Conservation (phyloP, 257 asterid genomes). For the Jaltomata sinuosa region DNA sequence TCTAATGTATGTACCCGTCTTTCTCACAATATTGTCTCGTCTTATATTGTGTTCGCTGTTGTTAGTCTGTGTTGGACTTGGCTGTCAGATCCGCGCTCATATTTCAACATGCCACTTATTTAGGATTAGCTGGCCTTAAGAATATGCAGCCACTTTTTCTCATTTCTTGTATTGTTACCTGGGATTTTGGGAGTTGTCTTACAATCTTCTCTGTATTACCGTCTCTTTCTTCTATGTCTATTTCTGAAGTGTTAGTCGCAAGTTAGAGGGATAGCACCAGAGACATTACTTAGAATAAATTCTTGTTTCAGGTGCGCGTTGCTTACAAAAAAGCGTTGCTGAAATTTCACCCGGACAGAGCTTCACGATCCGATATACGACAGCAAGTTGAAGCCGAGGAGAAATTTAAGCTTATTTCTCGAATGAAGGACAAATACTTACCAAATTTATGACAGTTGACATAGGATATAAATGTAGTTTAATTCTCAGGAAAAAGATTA, state of each 20-base stretch:
- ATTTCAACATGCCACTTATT: not conserved
- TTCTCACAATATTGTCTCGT: not conserved
- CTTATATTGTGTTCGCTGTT: not conserved
- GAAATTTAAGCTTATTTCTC: conserved; percentile 81
- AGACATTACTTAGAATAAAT: not conserved
- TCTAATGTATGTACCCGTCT: not conserved
- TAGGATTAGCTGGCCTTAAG: not conserved
- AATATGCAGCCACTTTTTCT: not conserved
- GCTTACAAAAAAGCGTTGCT: conserved; percentile 75
- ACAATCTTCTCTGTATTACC: not conserved
- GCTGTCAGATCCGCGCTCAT: not conserved
- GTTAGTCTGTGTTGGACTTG: not conserved
- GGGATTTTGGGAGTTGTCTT: not conserved
- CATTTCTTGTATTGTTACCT: not conserved
- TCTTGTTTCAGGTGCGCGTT: conserved; percentile 50
- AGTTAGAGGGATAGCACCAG: not conserved
- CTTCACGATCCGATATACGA: conserved; percentile 54
- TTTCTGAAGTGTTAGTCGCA: not conserved
- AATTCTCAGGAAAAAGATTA: not conserved
- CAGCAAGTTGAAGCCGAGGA: conserved; percentile 96
- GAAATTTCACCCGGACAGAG: conserved; percentile 88
- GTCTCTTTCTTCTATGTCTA: not conserved
- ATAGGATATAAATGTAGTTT: not conserved
- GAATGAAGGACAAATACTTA: conserved; percentile 62
- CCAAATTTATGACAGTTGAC: not conserved